These are phyloP conservation scores for Grosmannia huntii DNA, from an alignment of 2,329 filamentous ascomycete species.

Conservation along the genomic window DNA sequence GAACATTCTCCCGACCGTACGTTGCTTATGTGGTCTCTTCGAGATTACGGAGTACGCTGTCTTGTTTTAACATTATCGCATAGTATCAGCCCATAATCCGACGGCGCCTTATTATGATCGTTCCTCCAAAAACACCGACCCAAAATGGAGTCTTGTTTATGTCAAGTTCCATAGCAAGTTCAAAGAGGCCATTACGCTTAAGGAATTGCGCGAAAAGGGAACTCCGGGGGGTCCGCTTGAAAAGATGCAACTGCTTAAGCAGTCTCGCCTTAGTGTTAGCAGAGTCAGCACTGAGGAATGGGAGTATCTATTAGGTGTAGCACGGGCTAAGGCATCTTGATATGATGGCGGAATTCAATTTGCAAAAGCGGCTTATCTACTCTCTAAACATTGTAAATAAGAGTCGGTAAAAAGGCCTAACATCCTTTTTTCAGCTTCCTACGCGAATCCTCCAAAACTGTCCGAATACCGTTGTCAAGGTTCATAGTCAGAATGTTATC, in stretches of 20 bases:
- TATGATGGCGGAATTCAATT: not conserved
- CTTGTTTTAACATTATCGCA: not conserved
- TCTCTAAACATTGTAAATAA: not conserved
- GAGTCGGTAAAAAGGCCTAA: not conserved
- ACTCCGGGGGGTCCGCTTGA: conserved; percentile 42
- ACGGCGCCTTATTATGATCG: conserved; percentile 73
- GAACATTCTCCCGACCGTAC: conserved; percentile 70
- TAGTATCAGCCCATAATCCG: conserved; percentile 58
- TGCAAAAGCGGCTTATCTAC: not conserved
- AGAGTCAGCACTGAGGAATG: conserved; percentile 53
- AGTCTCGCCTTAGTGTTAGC: conserved; percentile 71
- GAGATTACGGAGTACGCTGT: not conserved
- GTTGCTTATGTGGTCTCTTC: conserved; percentile 15
- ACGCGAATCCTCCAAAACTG: conserved; percentile 42
- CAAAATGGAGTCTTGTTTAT: conserved; percentile 81
- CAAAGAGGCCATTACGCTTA: conserved; percentile 52
- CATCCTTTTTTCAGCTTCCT: conserved; percentile 18
- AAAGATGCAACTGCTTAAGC: conserved; percentile 72
- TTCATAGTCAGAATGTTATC: conserved; percentile 34
- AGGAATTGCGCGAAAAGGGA: conserved; percentile 55
- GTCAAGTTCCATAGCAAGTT: conserved; percentile 83
- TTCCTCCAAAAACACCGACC: conserved; percentile 54
- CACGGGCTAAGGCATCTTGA: conserved; percentile 22
- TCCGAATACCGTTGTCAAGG: conserved; percentile 42
- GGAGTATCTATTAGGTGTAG: conserved; percentile 45